Base-by-base conservation (phyloP, 179 eudicot genomes). In the Nepenthes alata region DNA sequence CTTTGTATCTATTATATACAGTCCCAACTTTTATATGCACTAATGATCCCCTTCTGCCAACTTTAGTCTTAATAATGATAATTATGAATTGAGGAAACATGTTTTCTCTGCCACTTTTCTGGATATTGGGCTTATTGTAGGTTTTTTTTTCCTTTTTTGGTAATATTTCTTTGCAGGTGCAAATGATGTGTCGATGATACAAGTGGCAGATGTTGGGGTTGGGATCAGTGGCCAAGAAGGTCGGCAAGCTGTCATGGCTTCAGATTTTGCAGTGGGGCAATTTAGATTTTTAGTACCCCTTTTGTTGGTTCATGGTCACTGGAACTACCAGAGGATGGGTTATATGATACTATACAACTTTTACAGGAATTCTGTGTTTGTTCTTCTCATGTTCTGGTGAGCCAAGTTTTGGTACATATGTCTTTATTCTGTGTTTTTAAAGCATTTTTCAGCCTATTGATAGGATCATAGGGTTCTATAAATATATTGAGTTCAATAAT, bases 211-310 rank as follows among this genome's bases (percentile, higher is more conserved):
- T 70, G 97, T 94, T 69, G 99, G 99, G 58, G 83, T 94, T 55
- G 99, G 99, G 11, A 94, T 94, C 60, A 87, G 96, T 72, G 99
- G 99, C 57, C 96, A 87, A 81, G 99, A 94, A 85, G 99, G 99
- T 58, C 79, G 97, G 53, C 99, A 94, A 80, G 99, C 99, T 72
- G 99, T 94, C 53, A 94, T 94, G 99, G 91, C 99, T 59, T 94
- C 99, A 12, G 99, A 94, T 82, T 94, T 90, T 72, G 85, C 99
- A 5, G 87, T 94, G 97, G 99, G 97, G 54, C 97, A 94, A 68
- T 94, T 94, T 63, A 84, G 97, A 66, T 94, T 87, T 65, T 72
- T 94, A 79, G 99, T 94, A 66, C 89, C 94, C 1, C 82, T 94
- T 67, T 73, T 94, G 66, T 72, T 94, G 64, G 96, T 94, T 59